Conservation (phyloP, 2,329 filamentous ascomycete species). For the Rhinocladiella mackenziei region DNA sequence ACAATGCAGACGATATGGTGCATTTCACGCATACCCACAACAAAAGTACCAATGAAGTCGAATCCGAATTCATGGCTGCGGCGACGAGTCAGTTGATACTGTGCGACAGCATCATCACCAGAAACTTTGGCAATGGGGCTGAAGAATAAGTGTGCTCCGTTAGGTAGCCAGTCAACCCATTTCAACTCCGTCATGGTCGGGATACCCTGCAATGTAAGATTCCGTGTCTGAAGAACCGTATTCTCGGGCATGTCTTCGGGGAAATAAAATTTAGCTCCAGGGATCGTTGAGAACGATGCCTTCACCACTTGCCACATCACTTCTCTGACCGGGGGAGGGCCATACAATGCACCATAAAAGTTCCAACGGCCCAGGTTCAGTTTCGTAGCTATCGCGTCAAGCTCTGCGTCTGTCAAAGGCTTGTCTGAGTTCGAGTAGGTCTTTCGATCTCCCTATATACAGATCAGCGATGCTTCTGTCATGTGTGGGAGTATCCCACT, state of each 20-base stretch:
- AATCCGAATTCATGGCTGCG: conserved; percentile 45
- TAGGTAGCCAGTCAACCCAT: conserved; percentile 52
- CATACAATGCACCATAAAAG: conserved; percentile 49
- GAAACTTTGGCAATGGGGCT: conserved; percentile 50
- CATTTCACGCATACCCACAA: conserved; percentile 52
- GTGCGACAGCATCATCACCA: conserved; percentile 45
- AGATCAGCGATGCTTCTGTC: not conserved
- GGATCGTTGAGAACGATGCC: conserved; percentile 41
- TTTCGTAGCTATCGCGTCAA: conserved; percentile 41
- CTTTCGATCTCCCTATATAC: conserved; percentile 23
- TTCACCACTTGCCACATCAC: conserved; percentile 42
- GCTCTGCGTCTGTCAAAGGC: conserved; percentile 39
- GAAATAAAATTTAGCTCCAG: conserved; percentile 43
- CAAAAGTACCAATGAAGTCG: conserved; percentile 51
- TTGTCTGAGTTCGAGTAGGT: conserved; percentile 35
- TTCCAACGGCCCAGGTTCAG: conserved; percentile 48
- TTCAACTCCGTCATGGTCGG: conserved; percentile 36
- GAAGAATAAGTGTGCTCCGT: conserved; percentile 52
- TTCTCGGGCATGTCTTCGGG: conserved; percentile 40
- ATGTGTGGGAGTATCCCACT: not conserved
- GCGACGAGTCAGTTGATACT: conserved; percentile 43
- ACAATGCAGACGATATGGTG: conserved; percentile 55
- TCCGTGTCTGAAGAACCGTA: conserved; percentile 32
- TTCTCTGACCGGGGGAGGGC: conserved; percentile 34
- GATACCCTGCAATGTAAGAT: conserved; percentile 30